These are phyloP conservation scores for Pythium periplocum DNA, from an alignment of 352 stramenopile species.

Conservation along the genomic window DNA sequence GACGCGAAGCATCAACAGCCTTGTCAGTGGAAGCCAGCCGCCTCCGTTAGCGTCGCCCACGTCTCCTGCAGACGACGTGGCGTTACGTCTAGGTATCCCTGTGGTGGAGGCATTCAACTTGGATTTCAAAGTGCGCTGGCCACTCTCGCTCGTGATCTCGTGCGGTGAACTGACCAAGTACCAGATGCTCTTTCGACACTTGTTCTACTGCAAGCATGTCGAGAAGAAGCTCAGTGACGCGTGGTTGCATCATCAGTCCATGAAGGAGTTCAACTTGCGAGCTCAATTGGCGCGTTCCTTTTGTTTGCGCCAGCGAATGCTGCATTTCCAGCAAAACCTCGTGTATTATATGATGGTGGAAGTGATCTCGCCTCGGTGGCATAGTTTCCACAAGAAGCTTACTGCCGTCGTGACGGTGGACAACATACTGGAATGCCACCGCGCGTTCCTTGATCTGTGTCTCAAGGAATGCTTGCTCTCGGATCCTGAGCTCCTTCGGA, in stretches of 20 bases:
- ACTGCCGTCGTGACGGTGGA: conserved; percentile 85
- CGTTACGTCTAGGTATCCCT: conserved; percentile 52
- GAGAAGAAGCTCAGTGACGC: conserved; percentile 93
- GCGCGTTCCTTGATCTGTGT: conserved; percentile 94
- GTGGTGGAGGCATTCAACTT: conserved; percentile 96
- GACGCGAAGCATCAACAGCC: conserved; percentile 45
- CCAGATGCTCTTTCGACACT: conserved; percentile 97
- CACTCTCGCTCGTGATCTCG: conserved; percentile 96
- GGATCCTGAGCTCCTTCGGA: conserved; percentile 91
- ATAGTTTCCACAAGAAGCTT: conserved; percentile 86
- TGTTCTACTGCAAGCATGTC: conserved; percentile 99
- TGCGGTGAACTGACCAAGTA: conserved; percentile 94
- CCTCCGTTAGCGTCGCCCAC: background rate
- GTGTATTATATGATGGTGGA: conserved; percentile 99
- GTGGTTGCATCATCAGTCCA: conserved; percentile 95
- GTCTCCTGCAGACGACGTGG: background rate
- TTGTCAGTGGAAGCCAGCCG: background rate
- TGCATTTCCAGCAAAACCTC: conserved; percentile 99
- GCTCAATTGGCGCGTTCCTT: conserved; percentile 90
- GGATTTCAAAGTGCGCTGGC: conserved; percentile 96
- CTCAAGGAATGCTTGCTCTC: conserved; percentile 97
- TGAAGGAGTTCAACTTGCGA: conserved; percentile 87
- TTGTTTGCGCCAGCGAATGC: conserved; percentile 96
- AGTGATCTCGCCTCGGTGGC: conserved; percentile 93
- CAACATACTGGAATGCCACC: conserved; percentile 92